Evolutionary conservation across 1,284 basidiomycete species (phyloP), one percentile per base, ranked within the genome.

Genomic region (Malassezia cuniculi): DNA sequence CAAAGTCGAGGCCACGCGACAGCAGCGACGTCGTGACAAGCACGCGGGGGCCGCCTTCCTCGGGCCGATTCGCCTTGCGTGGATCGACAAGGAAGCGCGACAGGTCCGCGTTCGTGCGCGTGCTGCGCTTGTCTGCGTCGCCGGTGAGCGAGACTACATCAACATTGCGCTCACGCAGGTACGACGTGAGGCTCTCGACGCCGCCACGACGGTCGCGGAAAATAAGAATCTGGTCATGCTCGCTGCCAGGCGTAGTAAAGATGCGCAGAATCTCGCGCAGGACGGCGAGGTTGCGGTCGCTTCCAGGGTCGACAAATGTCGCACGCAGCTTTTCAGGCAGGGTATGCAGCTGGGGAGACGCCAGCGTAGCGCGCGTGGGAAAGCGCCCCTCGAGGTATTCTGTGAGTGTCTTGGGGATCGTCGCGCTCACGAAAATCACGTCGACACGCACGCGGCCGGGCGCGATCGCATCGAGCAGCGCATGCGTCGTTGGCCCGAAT

Each of bases 1-100:
- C 72, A 58, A 90, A 90, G 65, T 90, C 86, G 8, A 90, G 74
- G 3, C 85, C 86, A 12, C 86, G 77, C n/a, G 84, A 85, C 20
- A 90, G 78, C 16, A 90, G 72, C 8, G 85, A 87, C 0, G 85
- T 90, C 17, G 85, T 87, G 41, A 89, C 74, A 53, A 90, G 72
- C 19, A 87, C 78, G 41, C 79, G 41, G 3, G 49, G 48, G 11
- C 20, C 34, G 29, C 27, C 29, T 19, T n/a, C 16, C 17, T 16
- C 3, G 19, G 21, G 5, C 18, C 27, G 6, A n/a, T 15, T 8
- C 7, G 24, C 15, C 16, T 16, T 12, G 16, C 31, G 22, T 14
- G 42, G 42, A 9, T 21, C 19, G 7, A 29, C 27, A 3, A 50
- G 36, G 34, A 50, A 50, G 6, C 28, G 34, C 20, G 21, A 29